Conservation (phyloP, 805 yeast genomes). For the Ogataea salicorniae region DNA sequence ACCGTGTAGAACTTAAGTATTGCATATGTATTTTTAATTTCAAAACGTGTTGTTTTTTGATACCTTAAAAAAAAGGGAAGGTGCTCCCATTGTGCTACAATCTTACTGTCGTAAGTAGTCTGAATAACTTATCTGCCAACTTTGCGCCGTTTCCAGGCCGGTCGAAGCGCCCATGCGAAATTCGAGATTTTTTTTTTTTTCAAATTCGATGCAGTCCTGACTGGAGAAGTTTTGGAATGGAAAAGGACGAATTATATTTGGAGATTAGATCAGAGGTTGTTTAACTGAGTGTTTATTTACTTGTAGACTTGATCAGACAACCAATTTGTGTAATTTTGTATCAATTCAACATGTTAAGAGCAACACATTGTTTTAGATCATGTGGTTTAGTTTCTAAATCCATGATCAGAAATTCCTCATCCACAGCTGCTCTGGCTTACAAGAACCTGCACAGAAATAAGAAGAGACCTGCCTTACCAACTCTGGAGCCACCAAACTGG, state of each 20-base stretch:
- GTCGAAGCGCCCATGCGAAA: neutral
- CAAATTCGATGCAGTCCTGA: neutral
- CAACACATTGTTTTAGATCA: conserved; percentile 7
- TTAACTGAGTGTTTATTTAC: too few relatives aligned
- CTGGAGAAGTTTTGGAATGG: neutral
- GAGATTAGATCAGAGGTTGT: too few relatives aligned
- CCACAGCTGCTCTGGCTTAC: conserved; percentile 92
- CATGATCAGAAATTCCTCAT: conserved; percentile 37
- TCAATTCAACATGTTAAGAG: conserved; percentile 12
- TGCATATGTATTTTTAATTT: neutral
- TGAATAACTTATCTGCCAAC: too few relatives aligned
- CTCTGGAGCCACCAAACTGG: conserved; percentile 90
- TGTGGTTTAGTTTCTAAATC: conserved; percentile 10
- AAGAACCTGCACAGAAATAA: conserved; percentile 85
- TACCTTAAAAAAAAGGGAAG: neutral
- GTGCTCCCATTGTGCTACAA: neutral
- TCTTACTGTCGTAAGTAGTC: too few relatives aligned
- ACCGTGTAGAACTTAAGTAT: neutral
- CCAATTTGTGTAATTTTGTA: too few relatives aligned
- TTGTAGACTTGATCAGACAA: too few relatives aligned
- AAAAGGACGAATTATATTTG: too few relatives aligned
- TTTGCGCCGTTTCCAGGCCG: too few relatives aligned
- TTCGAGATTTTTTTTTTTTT: neutral
- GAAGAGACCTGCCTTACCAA: conserved; percentile 86
- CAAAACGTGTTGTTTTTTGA: neutral